These are phyloP conservation scores for Oenanthe javanica DNA, from an alignment of 140 eudicot genomes.

Conservation along the genomic window DNA sequence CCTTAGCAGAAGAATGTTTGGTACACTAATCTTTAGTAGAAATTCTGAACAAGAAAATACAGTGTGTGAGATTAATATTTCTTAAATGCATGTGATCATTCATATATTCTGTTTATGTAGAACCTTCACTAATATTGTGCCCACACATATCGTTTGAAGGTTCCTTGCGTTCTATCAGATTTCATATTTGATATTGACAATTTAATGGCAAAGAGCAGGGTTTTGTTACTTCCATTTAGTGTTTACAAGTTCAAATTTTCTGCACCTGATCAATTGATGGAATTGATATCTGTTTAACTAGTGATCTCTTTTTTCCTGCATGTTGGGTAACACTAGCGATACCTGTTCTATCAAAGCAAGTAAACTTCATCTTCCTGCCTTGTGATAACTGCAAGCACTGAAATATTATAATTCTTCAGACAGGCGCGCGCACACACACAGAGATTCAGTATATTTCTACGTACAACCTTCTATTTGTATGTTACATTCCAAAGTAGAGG, in stretches of 20 bases:
- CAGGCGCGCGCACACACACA: not conserved
- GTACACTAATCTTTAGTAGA: not conserved
- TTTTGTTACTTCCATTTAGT: not conserved
- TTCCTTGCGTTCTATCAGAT: not conserved
- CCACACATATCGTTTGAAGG: not conserved
- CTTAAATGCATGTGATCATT: not conserved
- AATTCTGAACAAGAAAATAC: too few relatives aligned
- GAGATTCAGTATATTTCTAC: not conserved
- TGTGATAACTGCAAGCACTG: conserved; percentile 10
- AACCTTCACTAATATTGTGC: not conserved
- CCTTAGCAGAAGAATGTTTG: not conserved
- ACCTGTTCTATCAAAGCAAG: conserved; percentile 97
- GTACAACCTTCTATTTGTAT: not conserved
- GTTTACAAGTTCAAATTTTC: not conserved
- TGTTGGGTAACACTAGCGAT: conserved; percentile 63
- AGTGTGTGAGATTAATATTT: not conserved
- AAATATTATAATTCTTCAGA: not conserved
- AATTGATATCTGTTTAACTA: not conserved
- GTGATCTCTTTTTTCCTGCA: conserved; percentile 26
- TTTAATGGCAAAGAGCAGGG: not conserved
- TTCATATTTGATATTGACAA: not conserved
- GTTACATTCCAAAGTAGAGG: not conserved
- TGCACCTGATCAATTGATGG: not conserved
- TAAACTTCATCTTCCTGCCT: conserved; percentile 18
- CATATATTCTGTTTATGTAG: not conserved